Percentiles rank a stretch among this genome's conserved stretches.
Evolutionary conservation across 208 protist genomes (phyloP).

Genomic region (Trypanosoma congolense): DNA sequence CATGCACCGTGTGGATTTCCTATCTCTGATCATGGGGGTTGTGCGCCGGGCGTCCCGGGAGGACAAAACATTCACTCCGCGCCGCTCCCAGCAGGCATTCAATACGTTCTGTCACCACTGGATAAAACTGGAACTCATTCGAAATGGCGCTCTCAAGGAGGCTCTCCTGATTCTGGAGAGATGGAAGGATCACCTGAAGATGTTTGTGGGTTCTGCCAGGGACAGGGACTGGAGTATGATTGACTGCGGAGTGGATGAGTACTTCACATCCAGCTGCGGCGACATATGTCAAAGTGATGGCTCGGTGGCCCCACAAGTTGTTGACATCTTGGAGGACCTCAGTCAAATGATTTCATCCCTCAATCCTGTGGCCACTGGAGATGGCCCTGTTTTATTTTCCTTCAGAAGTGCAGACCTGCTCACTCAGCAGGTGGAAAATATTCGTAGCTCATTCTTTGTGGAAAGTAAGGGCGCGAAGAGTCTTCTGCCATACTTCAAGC

Average conservation of each 20-base stretch:
- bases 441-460: conserved; percentile 24
- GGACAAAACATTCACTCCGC: conserved; percentile 15
- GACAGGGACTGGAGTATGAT: conserved; percentile 43
- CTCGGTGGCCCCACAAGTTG: conserved; percentile 14
- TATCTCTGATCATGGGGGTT: conserved; percentile 65
- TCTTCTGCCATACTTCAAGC: conserved; percentile 5
- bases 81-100: conserved; percentile 58
- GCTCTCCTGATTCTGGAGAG: conserved; percentile 43
- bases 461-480: neutral
- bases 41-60: conserved; percentile 21
- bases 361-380: conserved; percentile 1
- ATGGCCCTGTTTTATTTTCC: conserved; percentile 5
- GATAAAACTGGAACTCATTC: conserved; percentile 64
- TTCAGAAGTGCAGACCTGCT: conserved; percentile 1
- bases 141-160: conserved; percentile 37
- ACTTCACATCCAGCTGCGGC: conserved; percentile 51
- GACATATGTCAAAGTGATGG: conserved; percentile 38
- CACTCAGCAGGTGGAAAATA: neutral
- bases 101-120: conserved; percentile 72
- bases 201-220: conserved; percentile 56
- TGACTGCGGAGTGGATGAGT: conserved; percentile 69
- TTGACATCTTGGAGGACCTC: conserved; percentile 33
- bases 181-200: conserved; percentile 79
- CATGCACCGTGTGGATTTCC: conserved; percentile 78
- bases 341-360: conserved; percentile 8